Conservation (phyloP, 768 basidiomycete genomes). For the Heimioporus sp. region DNA sequence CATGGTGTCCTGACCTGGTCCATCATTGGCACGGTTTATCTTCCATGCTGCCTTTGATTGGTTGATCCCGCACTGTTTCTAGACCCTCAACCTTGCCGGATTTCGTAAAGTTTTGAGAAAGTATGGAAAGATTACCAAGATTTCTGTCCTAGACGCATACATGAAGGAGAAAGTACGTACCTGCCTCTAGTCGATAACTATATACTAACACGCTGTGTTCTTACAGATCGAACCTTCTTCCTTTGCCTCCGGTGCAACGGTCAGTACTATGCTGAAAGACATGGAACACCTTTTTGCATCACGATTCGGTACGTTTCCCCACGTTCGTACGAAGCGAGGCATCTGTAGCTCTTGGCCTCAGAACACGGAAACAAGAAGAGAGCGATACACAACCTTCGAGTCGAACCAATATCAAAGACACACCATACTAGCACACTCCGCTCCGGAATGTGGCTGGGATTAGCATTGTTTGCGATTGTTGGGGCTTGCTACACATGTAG, state of each 20-base stretch:
- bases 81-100: constrained; percentile 88
- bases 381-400: constrained; percentile 66
- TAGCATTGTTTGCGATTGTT: constrained; percentile 66
- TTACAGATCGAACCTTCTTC: constrained; percentile 63
- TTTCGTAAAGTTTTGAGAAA: constrained; percentile 87
- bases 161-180: constrained; percentile 68
- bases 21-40: not conserved
- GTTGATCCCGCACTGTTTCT: too few relatives aligned
- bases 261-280: constrained; percentile 68
- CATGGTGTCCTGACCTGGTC: not conserved
- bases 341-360: constrained; percentile 10
- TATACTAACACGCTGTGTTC: not conserved
- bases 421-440: constrained; percentile 74
- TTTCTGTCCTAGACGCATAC: constrained; percentile 71
- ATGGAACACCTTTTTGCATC: constrained; percentile 76
- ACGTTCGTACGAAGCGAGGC: not conserved
- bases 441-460: constrained; percentile 69
- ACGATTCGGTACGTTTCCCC: constrained; percentile 61
- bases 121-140: constrained; percentile 77
- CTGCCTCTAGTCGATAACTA: not conserved
- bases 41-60: not conserved
- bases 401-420: constrained; percentile 45
- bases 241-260: constrained; percentile 59
- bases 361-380: constrained; percentile 76
- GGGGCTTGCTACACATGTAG: constrained; percentile 62